phyloP scores from a whole-genome alignment of 768 basidiomycete species.

The Lactarius sp. region DNA sequence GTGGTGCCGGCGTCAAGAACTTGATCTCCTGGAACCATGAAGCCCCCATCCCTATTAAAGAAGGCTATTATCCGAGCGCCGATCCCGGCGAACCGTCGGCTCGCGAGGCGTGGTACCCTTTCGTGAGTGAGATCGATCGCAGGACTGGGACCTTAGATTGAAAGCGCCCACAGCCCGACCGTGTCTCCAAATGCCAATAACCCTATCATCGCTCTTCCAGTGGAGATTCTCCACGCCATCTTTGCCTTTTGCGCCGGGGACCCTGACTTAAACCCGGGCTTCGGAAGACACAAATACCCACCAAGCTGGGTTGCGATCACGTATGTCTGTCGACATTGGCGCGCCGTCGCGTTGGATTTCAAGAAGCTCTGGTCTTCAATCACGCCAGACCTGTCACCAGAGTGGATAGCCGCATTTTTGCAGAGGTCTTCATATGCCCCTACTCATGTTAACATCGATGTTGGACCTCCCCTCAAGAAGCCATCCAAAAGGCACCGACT shows the following conservation, averaged over 20 bases:
- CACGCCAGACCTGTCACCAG: constrained; percentile 2
- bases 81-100: neutral
- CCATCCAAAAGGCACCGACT: neutral
- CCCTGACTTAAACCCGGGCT: neutral
- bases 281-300: neutral
- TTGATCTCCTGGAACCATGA: neutral
- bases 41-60: neutral
- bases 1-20: neutral
- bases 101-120: neutral
- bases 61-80: constrained; percentile 1
- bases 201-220: neutral
- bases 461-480: neutral
- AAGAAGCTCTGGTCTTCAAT: constrained; percentile 8
- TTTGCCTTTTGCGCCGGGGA: neutral
- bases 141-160: neutral
- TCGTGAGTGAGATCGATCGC: neutral
- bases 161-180: neutral
- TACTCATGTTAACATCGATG: neutral
- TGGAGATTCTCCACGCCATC: constrained; percentile 5
- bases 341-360: neutral
- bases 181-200: neutral
- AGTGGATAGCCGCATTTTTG: neutral
- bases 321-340: constrained; percentile 8
- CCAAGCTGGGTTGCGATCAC: constrained; percentile 8
- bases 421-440: neutral